Evolutionary conservation across 805 yeast species (phyloP), one percentile per base, ranked within the genome.

Genomic region (Zygoascus bituminiphila): DNA sequence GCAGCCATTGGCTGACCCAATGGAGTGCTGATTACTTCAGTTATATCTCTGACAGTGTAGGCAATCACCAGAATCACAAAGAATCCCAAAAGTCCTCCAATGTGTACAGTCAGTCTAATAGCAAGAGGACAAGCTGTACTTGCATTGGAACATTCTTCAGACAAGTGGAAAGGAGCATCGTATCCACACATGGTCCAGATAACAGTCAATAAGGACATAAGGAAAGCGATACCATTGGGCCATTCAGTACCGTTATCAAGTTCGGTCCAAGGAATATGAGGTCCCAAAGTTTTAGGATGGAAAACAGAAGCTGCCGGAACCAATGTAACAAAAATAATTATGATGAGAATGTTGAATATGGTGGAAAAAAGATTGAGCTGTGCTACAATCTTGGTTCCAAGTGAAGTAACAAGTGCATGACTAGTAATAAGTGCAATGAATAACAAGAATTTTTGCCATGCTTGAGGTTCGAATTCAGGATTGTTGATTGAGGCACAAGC

Each of bases 131-230:
- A 79, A 3, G 82, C 84, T 9, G 67, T 63, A 25, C 75, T 66
- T 2, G 85, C 83, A 58, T 81, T 79, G 44, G 79, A 64, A 54
- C 81, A 76, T 57, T 82, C 88, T 63, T 81, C 88, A 14, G 84
- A 73, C 51, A 82, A 67, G 58, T 82, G 87, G 67, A 81, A 82
- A 0, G 87, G 83, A 21, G 84, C 77, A 59, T 82, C 88, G 59
- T 79, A 82, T 21, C 86, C 87, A 41, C 81, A 73, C 86, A 82
- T 79, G 26, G 81, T 77, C 66, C 66, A 62, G 43, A 59, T 55
- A 5, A 60, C 62, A 19, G 65, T 57, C 31, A 62, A 37, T 51
- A 62, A 60, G 17, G 78, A 68, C 70, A 77, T 69, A 46, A 80
- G 60, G 57, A 77, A 68, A 21, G 81, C 72, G 42, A 79, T 67